Conservation (phyloP, 1,139 yeast genomes). For the Wickerhamomyces sp. region DNA sequence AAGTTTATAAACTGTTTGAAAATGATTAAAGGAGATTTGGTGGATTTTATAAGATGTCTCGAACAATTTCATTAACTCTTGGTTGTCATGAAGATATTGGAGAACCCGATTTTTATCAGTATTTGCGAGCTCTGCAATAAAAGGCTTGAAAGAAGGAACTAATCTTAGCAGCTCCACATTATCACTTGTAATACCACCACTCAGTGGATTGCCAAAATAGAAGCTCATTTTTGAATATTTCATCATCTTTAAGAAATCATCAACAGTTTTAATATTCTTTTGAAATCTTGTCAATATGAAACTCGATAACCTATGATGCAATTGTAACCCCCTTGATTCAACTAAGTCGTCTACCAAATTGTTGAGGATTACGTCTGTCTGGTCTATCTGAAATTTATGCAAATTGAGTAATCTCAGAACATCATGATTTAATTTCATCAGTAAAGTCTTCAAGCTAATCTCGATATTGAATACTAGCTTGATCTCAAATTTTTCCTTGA, state of each 20-base stretch:
- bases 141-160: slow-evolving; percentile 24
- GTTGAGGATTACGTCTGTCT: slow-evolving; percentile 21
- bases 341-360: slow-evolving; percentile 18
- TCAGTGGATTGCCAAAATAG: slow-evolving; percentile 51
- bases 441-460: slow-evolving; percentile 14
- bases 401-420: slow-evolving; percentile 10
- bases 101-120: slow-evolving; percentile 4
- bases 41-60: slow-evolving; percentile 9
- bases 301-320: slow-evolving; percentile 20
- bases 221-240: slow-evolving; percentile 53
- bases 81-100: slow-evolving; percentile 21
- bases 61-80: slow-evolving; percentile 14
- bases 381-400: slow-evolving; percentile 20
- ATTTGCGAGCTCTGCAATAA: slow-evolving; percentile 10
- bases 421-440: slow-evolving; percentile 16
- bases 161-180: slow-evolving; percentile 22
- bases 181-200: slow-evolving; percentile 25
- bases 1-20: slow-evolving; percentile 15
- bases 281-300: slow-evolving; percentile 17
- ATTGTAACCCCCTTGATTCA: slow-evolving; percentile 14
- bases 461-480: slow-evolving; percentile 24
- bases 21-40: slow-evolving; percentile 4
- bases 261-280: slow-evolving; percentile 17
- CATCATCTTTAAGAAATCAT: slow-evolving; percentile 38
- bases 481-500: slow-evolving; percentile 18